phyloP scores from a whole-genome alignment of 169 alveolate species.

The Plasmodium adleri region DNA sequence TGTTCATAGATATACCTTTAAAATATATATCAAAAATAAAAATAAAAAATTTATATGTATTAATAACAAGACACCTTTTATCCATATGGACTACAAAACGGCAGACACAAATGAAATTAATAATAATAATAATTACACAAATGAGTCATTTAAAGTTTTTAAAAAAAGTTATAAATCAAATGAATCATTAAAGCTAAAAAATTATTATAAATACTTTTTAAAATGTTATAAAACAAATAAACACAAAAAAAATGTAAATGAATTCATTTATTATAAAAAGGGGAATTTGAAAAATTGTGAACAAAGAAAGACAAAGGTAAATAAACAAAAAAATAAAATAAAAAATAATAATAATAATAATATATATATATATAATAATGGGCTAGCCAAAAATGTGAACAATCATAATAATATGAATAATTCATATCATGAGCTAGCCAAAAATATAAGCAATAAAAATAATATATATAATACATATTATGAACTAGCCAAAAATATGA shows the following conservation, averaged over 20 bases:
- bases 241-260: conserved; percentile 38
- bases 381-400: neutral
- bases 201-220: conserved; percentile 55
- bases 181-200: conserved; percentile 1
- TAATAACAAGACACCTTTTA: too few species aligned
- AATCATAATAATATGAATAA: conserved; percentile 9
- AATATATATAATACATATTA: conserved; percentile 2
- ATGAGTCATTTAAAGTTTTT: too few species aligned
- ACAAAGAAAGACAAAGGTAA: neutral
- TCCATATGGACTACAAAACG: too few species aligned
- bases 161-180: neutral
- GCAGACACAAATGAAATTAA: too few species aligned
- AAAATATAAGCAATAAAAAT: conserved; percentile 4
- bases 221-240: conserved; percentile 28
- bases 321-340: neutral
- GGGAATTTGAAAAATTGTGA: conserved; percentile 3
- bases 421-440: neutral
- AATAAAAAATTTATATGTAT: neutral
- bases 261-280: conserved; percentile 29
- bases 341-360: neutral
- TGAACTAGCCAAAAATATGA: neutral
- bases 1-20: conserved; percentile 44
- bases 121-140: too few species aligned
- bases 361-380: neutral
- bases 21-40: neutral